These are phyloP conservation scores for Fusarium sp. DNA, from an alignment of 2,329 filamentous ascomycete species.

Conservation along the genomic window DNA sequence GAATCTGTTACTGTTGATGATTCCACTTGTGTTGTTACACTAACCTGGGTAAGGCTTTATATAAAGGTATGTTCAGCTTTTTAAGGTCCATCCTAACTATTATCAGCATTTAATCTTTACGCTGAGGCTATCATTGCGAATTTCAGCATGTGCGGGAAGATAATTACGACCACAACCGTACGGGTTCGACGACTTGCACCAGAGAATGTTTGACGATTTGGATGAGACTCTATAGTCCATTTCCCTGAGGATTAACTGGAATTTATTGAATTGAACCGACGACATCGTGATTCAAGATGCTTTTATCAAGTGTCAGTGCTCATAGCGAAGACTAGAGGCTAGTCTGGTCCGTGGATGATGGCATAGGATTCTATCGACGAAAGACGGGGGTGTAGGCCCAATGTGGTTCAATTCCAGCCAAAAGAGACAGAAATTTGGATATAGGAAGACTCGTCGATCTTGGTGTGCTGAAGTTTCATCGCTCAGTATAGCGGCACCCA, in stretches of 20 bases:
- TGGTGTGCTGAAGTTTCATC: not conserved
- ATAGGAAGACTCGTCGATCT: not conserved
- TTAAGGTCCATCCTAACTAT: not conserved
- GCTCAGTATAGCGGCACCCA: not conserved
- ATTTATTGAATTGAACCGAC: too few relatives aligned
- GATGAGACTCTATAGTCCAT: too few relatives aligned
- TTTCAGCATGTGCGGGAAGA: not conserved
- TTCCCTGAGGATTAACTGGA: too few relatives aligned
- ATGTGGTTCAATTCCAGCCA: not conserved
- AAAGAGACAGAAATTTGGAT: too few relatives aligned
- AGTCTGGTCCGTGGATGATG: too few relatives aligned
- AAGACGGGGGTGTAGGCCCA: too few relatives aligned
- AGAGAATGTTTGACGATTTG: too few relatives aligned
- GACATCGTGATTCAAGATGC: too few relatives aligned
- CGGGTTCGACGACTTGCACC: too few relatives aligned
- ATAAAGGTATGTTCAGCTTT: not conserved
- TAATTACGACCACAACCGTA: not conserved
- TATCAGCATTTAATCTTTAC: not conserved
- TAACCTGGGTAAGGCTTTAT: not conserved
- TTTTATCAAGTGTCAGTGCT: too few relatives aligned
- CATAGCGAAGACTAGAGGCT: too few relatives aligned
- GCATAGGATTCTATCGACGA: too few relatives aligned
- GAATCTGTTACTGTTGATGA: not conserved
- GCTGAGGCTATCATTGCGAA: not conserved
- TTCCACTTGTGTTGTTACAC: not conserved